These are phyloP conservation scores for Castanea crenata DNA, from an alignment of 306 rosid genomes.

Conservation along the genomic window DNA sequence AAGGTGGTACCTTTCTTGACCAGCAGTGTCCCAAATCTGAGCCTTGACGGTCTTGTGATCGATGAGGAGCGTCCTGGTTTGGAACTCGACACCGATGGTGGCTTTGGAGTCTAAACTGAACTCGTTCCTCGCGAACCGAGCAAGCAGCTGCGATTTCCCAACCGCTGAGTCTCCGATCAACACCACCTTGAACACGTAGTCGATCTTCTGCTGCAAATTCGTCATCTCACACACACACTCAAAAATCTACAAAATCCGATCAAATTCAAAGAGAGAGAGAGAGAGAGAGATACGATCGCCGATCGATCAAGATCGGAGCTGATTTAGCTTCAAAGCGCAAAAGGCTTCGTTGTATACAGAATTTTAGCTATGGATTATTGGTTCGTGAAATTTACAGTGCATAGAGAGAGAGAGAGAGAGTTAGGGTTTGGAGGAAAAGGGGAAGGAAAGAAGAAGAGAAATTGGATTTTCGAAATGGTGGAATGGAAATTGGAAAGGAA, in stretches of 20 bases:
- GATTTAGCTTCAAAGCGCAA: too few species aligned
- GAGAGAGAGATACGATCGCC: too few species aligned
- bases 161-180: constrained; percentile 93
- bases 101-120: constrained; percentile 80
- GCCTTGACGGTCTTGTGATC: constrained; percentile 86
- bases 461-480: neutral
- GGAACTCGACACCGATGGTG: constrained; percentile 92
- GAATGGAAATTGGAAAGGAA: too few species aligned
- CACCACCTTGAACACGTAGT: constrained; percentile 85
- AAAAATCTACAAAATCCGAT: neutral
- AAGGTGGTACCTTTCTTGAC: constrained; percentile 80
- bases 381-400: neutral
- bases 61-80: constrained; percentile 72
- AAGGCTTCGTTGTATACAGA: too few species aligned
- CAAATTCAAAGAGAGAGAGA: neutral
- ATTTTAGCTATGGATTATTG: too few species aligned
- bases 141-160: constrained; percentile 86
- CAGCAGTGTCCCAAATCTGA: constrained; percentile 99
- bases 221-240: constrained; percentile 36
- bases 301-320: too few species aligned
- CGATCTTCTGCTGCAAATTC: constrained; percentile 70
- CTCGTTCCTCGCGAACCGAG: constrained; percentile 72
- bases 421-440: neutral
- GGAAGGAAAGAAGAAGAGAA: neutral
- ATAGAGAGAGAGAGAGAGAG: neutral